A percentile compares a stretch with the other conserved stretches of the same genome.
phyloP scores from a whole-genome alignment of 352 stramenopile genomes.

The Nothophytophthora sp. region DNA sequence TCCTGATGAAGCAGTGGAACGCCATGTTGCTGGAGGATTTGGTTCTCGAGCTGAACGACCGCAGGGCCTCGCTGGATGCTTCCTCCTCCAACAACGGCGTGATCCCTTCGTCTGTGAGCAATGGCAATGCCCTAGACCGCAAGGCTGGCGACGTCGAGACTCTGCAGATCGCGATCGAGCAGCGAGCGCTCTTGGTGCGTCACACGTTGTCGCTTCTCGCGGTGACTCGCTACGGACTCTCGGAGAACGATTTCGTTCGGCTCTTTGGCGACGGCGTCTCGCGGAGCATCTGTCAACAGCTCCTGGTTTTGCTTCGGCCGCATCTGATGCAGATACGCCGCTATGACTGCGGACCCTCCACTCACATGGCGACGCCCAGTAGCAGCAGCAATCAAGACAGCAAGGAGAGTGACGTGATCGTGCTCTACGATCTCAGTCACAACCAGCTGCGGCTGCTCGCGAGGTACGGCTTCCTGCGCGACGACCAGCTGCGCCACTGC shows the following conservation, averaged over 20 bases:
- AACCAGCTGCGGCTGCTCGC: slow-evolving; percentile 73
- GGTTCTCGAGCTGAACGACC: slow-evolving; percentile 35
- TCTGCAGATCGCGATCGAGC: slow-evolving; percentile 56
- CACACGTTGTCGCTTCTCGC: slow-evolving; percentile 74
- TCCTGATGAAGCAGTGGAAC: slow-evolving; percentile 82
- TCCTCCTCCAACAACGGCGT: background rate
- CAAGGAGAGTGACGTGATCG: slow-evolving; percentile 20
- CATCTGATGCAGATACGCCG: slow-evolving; percentile 77
- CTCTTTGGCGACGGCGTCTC: slow-evolving; percentile 60
- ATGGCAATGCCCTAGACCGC: slow-evolving; percentile 4
- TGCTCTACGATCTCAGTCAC: slow-evolving; percentile 78
- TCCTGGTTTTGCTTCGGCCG: slow-evolving; percentile 53
- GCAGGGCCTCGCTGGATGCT: slow-evolving; percentile 13
- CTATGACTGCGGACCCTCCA: slow-evolving; percentile 39
- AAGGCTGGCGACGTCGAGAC: slow-evolving; percentile 40
- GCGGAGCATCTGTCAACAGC: slow-evolving; percentile 32
- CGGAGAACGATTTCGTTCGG: slow-evolving; percentile 56
- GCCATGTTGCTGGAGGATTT: slow-evolving; percentile 63
- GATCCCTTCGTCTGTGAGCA: background rate
- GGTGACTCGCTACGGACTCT: slow-evolving; percentile 71
- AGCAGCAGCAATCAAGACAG: slow-evolving; percentile 18
- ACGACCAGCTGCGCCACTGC: slow-evolving; percentile 60
- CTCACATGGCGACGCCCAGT: too few relatives aligned
- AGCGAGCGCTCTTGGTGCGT: slow-evolving; percentile 67
- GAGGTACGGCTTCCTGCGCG: slow-evolving; percentile 68